phyloP scores from a whole-genome alignment of 139 green algal genomes.

The Coelastrella sp. region DNA sequence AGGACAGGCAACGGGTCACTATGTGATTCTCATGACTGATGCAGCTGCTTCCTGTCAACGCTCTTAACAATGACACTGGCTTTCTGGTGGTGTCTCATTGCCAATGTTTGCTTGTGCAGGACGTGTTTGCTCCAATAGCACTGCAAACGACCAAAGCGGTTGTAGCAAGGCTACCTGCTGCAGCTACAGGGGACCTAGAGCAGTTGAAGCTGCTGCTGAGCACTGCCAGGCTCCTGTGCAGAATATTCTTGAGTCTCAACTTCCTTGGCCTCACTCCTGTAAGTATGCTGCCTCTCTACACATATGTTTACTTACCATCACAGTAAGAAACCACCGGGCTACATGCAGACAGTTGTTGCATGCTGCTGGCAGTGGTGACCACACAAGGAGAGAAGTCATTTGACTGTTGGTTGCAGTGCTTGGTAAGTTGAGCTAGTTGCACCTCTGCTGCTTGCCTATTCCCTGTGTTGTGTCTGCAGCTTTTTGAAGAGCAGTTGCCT shows the following conservation, averaged over 20 bases:
- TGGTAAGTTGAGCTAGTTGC: no score
- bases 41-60: no score
- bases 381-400: no score
- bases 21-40: no score
- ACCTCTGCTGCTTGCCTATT: not conserved
- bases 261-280: conserved; percentile 92
- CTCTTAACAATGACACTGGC: not conserved
- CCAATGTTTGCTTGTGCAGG: conserved; percentile 57
- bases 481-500: conserved; percentile 92
- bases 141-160: conserved; percentile 66
- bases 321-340: no score
- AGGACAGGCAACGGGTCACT: no score
- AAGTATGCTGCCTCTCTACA: not conserved
- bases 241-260: conserved; percentile 97
- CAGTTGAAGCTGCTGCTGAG: conserved; percentile 72
- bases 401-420: no score
- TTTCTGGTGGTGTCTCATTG: not conserved
- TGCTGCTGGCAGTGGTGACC: no score
- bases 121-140: conserved; percentile 75
- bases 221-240: conserved; percentile 73
- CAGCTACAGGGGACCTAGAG: conserved; percentile 47
- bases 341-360: no score
- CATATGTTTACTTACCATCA: not conserved
- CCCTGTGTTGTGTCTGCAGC: conserved; percentile 54
- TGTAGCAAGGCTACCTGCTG: conserved; percentile 35